Conservation (phyloP, 352 stramenopile species). For the Globisporangium apiculatum region DNA sequence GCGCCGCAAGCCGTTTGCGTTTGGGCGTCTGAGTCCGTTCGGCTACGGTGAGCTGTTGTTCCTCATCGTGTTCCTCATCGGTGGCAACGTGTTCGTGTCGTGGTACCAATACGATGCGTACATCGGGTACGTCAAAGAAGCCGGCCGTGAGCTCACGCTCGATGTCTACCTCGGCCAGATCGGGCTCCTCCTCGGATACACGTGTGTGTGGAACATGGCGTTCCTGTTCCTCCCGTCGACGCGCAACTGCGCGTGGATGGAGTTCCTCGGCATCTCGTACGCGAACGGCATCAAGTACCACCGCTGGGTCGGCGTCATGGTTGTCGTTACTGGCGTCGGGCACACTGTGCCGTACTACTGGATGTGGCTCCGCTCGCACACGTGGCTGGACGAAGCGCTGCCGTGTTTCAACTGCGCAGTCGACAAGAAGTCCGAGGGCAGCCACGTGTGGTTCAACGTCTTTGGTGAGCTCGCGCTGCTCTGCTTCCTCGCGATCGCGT, state of each 20-base stretch:
- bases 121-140: constrained; percentile 4
- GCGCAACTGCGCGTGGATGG: constrained; percentile 28
- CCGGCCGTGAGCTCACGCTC: neutral
- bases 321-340: constrained; percentile 13
- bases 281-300: constrained; percentile 34
- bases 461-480: constrained; percentile 33
- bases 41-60: constrained; percentile 18
- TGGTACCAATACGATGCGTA: constrained; percentile 15
- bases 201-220: constrained; percentile 28
- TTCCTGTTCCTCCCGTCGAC: constrained; percentile 30
- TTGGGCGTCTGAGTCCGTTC: constrained; percentile 9
- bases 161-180: constrained; percentile 10
- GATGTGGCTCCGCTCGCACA: constrained; percentile 18
- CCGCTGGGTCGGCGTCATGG: constrained; percentile 23
- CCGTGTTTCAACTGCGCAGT: constrained; percentile 37
- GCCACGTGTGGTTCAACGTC: constrained; percentile 29
- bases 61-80: constrained; percentile 14
- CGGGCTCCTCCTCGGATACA: constrained; percentile 17
- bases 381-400: constrained; percentile 16
- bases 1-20: constrained; percentile 14
- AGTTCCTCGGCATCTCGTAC: constrained; percentile 29
- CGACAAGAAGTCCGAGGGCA: constrained; percentile 4
- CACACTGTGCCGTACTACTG: constrained; percentile 24
- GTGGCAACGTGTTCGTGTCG: constrained; percentile 14
- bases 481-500: constrained; percentile 24